These are phyloP conservation scores for Ceratocystis harringtonii DNA, from an alignment of 2,329 filamentous ascomycete species.

Conservation along the genomic window DNA sequence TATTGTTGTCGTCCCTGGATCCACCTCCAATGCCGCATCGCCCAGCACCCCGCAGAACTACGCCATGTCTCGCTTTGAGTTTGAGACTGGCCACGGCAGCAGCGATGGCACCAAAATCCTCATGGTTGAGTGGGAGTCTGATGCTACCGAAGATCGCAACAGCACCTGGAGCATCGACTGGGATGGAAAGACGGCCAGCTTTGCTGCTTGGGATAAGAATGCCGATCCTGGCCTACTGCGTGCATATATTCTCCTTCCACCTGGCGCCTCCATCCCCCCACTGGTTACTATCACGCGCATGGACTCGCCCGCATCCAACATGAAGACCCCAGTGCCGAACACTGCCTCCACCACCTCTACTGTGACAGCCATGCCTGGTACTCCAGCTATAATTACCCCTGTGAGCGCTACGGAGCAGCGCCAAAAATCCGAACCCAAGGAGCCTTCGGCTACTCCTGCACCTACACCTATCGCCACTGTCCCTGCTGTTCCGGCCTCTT, in stretches of 20 bases:
- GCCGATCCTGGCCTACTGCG: slow-evolving; percentile 35
- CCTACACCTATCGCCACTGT: neutral
- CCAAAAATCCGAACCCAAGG: slow-evolving; percentile 18
- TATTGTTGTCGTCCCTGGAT: slow-evolving; percentile 8
- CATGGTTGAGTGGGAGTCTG: slow-evolving; percentile 74
- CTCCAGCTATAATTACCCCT: slow-evolving; percentile 13
- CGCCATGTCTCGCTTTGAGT: slow-evolving; percentile 56
- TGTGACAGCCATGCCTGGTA: slow-evolving; percentile 4
- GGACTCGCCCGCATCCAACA: slow-evolving; percentile 16
- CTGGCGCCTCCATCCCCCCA: slow-evolving; percentile 54
- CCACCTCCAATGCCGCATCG: slow-evolving; percentile 3
- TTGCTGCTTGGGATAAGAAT: slow-evolving; percentile 31
- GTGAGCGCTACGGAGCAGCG: slow-evolving; percentile 20
- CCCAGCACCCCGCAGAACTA: slow-evolving; percentile 15
- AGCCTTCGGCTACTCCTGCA: neutral
- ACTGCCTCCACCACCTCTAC: slow-evolving; percentile 5
- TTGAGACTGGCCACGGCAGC: slow-evolving; percentile 52
- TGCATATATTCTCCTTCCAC: slow-evolving; percentile 68
- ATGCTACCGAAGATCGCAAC: slow-evolving; percentile 11
- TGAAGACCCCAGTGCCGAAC: slow-evolving; percentile 14
- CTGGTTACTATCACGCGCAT: slow-evolving; percentile 49
- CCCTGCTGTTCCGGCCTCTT: no score
- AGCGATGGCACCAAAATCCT: slow-evolving; percentile 81
- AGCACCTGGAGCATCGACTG: slow-evolving; percentile 60
- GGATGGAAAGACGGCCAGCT: slow-evolving; percentile 55